These are phyloP conservation scores for Pascua guehoae DNA, from an alignment of 1,284 basidiomycete species.

Conservation along the genomic window DNA sequence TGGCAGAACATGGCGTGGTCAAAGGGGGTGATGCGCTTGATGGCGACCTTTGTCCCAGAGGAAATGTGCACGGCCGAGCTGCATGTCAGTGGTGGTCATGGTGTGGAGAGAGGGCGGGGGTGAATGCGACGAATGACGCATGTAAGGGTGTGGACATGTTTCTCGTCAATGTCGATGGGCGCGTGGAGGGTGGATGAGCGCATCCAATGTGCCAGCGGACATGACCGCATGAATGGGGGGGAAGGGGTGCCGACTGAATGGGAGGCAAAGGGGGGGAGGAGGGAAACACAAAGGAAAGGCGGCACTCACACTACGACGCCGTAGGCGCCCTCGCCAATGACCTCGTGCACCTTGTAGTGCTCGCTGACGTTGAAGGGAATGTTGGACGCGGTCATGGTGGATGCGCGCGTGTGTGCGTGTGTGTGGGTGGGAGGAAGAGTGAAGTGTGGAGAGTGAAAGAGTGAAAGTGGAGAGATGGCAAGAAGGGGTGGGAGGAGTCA, in stretches of 20 bases:
- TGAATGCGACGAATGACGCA: not conserved
- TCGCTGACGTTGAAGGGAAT: constrained; percentile 44
- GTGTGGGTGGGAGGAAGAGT: not conserved
- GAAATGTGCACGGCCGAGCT: constrained; percentile 77
- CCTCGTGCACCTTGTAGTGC: constrained; percentile 82
- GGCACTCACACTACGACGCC: constrained; percentile 67
- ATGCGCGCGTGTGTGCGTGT: not conserved
- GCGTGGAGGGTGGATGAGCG: not conserved
- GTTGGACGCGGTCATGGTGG: constrained; percentile 20
- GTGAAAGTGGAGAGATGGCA: not conserved
- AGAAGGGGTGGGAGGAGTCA: not conserved
- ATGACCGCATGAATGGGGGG: not conserved
- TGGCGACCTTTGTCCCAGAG: constrained; percentile 75
- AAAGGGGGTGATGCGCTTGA: constrained; percentile 89
- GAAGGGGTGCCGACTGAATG: not conserved
- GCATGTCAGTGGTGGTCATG: not conserved
- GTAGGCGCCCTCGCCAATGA: constrained; percentile 79
- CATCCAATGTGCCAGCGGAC: not conserved
- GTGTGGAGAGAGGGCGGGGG: not conserved
- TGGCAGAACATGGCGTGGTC: constrained; percentile 91
- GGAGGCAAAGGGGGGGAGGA: too few species aligned
- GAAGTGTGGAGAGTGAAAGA: not conserved
- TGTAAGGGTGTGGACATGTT: not conserved
- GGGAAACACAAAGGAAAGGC: too few species aligned
- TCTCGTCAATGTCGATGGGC: not conserved